phyloP scores from a whole-genome alignment of 257 asterid genomes.

The Solanum corneliomulleri region DNA sequence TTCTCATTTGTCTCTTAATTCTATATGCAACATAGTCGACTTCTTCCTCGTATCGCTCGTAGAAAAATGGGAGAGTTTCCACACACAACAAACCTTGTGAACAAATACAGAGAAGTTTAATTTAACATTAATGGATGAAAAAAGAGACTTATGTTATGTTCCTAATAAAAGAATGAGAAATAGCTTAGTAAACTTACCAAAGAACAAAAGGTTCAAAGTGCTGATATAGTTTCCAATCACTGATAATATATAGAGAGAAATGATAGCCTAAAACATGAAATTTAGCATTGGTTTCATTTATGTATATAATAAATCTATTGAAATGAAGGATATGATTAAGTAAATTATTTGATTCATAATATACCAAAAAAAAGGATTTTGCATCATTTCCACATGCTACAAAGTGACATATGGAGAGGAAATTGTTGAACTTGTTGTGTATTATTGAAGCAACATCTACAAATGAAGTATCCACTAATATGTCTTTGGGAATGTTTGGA shows the following conservation, averaged over 20 bases:
- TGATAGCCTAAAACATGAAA: conserved; percentile 19
- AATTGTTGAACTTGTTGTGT: conserved; percentile 21
- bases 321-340: not conserved
- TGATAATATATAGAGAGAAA: conserved; percentile 35
- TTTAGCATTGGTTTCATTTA: not conserved
- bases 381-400: conserved; percentile 44
- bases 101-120: not conserved
- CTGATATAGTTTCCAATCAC: conserved; percentile 37
- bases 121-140: not conserved
- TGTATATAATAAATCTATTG: not conserved
- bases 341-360: not conserved
- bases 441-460: conserved; percentile 13
- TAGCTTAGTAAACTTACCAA: conserved; percentile 19
- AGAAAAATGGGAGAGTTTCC: conserved; percentile 40
- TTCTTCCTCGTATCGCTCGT: conserved; percentile 44
- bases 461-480: conserved; percentile 21
- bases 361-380: conserved; percentile 37
- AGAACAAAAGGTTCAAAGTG: conserved; percentile 45
- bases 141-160: not conserved
- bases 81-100: conserved; percentile 31
- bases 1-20: conserved; percentile 12
- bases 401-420: conserved; percentile 10
- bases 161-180: not conserved
- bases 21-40: conserved; percentile 27
- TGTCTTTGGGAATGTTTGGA: conserved; percentile 24